Base-by-base conservation (phyloP, 345 rosid genomes). In the Erysimum cheiranthoides region DNA sequence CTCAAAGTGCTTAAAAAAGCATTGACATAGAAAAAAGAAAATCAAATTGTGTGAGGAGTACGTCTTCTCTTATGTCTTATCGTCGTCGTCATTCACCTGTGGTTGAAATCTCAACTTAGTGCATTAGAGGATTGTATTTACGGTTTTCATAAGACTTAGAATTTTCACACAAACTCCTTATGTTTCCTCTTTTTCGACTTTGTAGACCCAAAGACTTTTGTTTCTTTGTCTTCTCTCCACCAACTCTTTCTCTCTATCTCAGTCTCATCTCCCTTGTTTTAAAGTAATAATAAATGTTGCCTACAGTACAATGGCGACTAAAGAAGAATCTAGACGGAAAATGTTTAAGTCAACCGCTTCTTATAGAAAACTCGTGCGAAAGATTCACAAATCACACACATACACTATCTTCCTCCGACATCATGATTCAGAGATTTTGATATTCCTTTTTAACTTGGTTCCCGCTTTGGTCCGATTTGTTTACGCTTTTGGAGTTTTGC, bases 71-170 rank as follows among this genome's bases (percentile, higher is more conserved):
- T 64, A 34, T 68, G 45, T 50, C 68, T 68, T 61, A 34, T 43
- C 57, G 47, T 76, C 63, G 68, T 36, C 47, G 2, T 69, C 77
- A 53, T 73, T 61, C 42, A 50, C 70, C 40, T 71, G 59, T 69
- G 43, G 53, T 35, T 70, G 36, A 16, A 40, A 69, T 63, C 34
- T 66, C 32, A 70, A 46, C 47, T 38, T 57, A 58, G 68, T 61
- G 25, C 16, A 18, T 59, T 51, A 73, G 74, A 61, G 28, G 14
- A 52, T 78, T 66, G 69, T 43, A 35, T 58, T 35, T 73, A 39
- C 61, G 9, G 40, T 50, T 58, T 70, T 8, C 70, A 42, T 9
- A 70, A 76, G 66, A 70, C 79, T 70, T 70, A 61, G 75, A 69
- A 21, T 61, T 61, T 61, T 52, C 47, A 8, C 30, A 32, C 2